phyloP scores from a whole-genome alignment of 176 grass and related monocot species.

The Ensete glaucum region DNA sequence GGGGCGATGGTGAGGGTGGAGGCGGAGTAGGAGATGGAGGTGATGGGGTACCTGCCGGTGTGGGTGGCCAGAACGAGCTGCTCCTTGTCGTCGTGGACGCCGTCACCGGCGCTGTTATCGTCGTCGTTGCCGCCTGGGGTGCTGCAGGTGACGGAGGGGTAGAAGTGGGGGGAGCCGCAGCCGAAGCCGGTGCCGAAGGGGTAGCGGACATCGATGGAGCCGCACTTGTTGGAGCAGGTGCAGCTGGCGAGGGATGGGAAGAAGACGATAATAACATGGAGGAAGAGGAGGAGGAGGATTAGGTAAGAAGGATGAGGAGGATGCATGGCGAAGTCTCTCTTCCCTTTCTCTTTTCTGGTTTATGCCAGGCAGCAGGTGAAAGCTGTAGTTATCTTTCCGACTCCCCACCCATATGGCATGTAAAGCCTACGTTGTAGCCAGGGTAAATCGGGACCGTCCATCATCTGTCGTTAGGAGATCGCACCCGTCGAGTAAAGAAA shows the following conservation, averaged over 20 bases:
- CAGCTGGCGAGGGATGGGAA: background rate
- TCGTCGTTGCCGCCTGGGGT: background rate
- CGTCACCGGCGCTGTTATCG: background rate
- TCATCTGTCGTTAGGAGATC: too few relatives aligned
- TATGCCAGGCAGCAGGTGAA: too few relatives aligned
- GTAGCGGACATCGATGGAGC: conserved; percentile 12
- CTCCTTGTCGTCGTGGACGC: background rate
- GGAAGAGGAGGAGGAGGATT: background rate
- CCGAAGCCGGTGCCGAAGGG: conserved; percentile 15
- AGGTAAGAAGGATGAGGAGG: background rate
- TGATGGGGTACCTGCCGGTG: conserved; percentile 10
- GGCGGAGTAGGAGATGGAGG: conserved; percentile 17
- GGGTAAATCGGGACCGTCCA: too few relatives aligned
- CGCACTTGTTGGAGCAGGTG: conserved; percentile 6
- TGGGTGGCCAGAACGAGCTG: conserved; percentile 6
- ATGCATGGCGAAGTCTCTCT: background rate
- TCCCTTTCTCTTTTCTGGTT: too few relatives aligned
- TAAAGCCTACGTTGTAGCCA: too few relatives aligned
- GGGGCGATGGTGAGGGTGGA: conserved; percentile 8
- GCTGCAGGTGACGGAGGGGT: conserved; percentile 11
- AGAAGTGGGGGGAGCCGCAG: conserved; percentile 16
- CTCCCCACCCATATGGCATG: too few relatives aligned
- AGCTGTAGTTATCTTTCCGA: too few relatives aligned
- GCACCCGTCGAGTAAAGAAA: too few relatives aligned
- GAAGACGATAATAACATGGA: background rate